Evolutionary conservation across 352 stramenopile genomes (phyloP).

Genomic region (Lagenidium sp.): DNA sequence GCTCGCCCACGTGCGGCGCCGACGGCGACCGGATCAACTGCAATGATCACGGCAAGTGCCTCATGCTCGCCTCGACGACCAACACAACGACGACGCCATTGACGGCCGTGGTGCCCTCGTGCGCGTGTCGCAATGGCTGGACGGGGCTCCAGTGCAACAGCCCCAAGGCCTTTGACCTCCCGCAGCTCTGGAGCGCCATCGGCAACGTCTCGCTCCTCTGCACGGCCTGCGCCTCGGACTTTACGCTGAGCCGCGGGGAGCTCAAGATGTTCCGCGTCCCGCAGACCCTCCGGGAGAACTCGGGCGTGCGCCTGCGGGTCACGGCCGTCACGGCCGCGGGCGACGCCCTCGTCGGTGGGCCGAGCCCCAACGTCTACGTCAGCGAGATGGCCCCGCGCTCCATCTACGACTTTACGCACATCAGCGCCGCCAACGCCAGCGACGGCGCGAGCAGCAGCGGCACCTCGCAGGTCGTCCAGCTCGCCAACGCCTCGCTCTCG

Average conservation of each 20-base stretch:
- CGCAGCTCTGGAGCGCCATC: slow-evolving; percentile 48
- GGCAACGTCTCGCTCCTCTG: slow-evolving; percentile 43
- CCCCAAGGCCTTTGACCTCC: slow-evolving; percentile 38
- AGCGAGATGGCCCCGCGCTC: slow-evolving; percentile 58
- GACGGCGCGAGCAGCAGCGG: neutral
- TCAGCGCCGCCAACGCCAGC: slow-evolving; percentile 23
- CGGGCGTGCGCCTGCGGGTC: slow-evolving; percentile 26
- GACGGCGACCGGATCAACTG: slow-evolving; percentile 25
- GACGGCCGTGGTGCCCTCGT: slow-evolving; percentile 15
- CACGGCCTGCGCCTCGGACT: slow-evolving; percentile 29
- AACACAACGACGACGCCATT: slow-evolving; percentile 1
- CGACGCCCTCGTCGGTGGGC: slow-evolving; percentile 3
- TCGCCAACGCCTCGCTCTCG: slow-evolving; percentile 41
- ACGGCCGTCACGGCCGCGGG: neutral
- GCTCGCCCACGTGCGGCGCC: slow-evolving; percentile 9
- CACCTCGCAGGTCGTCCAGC: slow-evolving; percentile 25
- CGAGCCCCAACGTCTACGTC: slow-evolving; percentile 53
- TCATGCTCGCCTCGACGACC: slow-evolving; percentile 13
- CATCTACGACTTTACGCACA: slow-evolving; percentile 65
- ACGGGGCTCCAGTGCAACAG: slow-evolving; percentile 50
- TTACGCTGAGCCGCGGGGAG: slow-evolving; percentile 34
- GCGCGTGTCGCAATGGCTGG: slow-evolving; percentile 54
- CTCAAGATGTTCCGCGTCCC: slow-evolving; percentile 60
- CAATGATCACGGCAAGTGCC: slow-evolving; percentile 38
- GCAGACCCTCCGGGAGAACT: slow-evolving; percentile 40